Conservation (phyloP, 225 moss, liverwort and hornwort genomes). For the Physcomitrellopsis africana region DNA sequence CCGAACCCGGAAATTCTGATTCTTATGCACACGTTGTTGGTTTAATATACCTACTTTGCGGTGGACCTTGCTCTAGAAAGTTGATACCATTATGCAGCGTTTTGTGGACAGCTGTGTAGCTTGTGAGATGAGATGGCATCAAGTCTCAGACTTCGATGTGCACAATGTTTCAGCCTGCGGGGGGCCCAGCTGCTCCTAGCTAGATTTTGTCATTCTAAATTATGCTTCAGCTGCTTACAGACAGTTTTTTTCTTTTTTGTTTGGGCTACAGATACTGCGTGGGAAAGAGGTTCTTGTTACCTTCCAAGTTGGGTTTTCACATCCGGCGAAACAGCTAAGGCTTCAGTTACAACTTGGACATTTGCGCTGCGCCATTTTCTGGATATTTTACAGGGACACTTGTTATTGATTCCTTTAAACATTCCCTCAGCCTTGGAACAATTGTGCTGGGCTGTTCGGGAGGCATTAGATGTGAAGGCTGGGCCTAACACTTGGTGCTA, state of each 20-base stretch:
- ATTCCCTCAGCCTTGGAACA: conserved; percentile 26
- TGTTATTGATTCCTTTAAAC: not conserved
- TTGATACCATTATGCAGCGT: not conserved
- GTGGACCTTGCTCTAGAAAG: not conserved
- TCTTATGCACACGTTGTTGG: not conserved
- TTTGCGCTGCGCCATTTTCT: not conserved
- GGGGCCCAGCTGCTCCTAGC: not conserved
- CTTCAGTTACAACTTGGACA: conserved; percentile 1
- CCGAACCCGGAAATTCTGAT: not conserved
- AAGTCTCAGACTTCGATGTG: conserved; percentile 3
- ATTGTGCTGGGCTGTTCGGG: not conserved
- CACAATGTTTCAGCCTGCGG: conserved; percentile 20
- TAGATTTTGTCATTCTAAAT: not conserved
- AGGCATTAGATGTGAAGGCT: not conserved
- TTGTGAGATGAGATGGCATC: conserved; percentile 5
- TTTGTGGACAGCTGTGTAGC: not conserved
- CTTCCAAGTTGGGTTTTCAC: not conserved
- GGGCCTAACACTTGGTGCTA: not conserved
- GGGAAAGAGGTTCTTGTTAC: not conserved
- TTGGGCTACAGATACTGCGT: not conserved
- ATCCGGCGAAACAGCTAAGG: not conserved
- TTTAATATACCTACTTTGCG: not conserved
- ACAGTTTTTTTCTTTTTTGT: not conserved
- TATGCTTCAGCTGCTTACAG: not conserved
- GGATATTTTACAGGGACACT: not conserved